Conservation (phyloP, 2,329 filamentous ascomycete genomes). For the Nakataea oryzae region DNA sequence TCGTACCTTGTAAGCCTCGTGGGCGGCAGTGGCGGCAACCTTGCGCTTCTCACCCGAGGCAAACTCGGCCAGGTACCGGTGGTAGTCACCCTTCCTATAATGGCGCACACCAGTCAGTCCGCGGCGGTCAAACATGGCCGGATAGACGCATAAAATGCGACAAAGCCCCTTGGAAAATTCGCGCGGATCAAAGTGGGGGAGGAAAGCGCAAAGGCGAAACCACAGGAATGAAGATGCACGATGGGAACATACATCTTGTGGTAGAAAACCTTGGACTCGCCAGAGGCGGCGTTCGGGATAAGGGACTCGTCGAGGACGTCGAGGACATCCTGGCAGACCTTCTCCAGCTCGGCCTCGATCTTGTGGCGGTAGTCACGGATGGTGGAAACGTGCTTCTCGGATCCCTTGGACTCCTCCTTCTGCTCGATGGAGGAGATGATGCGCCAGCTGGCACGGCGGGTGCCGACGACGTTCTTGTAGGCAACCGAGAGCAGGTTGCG, state of each 20-base stretch:
- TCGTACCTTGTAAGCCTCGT: constrained; percentile 94
- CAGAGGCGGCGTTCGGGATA: constrained; percentile 90
- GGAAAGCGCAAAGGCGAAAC: background rate
- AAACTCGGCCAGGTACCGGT: constrained; percentile 91
- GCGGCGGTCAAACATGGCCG: background rate
- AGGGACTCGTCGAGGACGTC: constrained; percentile 87
- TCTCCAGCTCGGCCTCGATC: constrained; percentile 95
- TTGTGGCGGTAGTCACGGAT: constrained; percentile 97
- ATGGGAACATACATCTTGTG: constrained; percentile 83
- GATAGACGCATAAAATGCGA: no score
- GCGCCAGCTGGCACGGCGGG: constrained; percentile 95
- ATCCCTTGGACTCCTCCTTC: constrained; percentile 99
- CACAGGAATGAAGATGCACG: background rate
- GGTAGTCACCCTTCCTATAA: constrained; percentile 88
- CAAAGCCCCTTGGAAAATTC: no score
- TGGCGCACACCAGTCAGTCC: background rate
- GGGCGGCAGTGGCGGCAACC: constrained; percentile 73
- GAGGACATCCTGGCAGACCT: constrained; percentile 96
- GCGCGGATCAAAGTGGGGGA: background rate
- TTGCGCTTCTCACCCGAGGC: constrained; percentile 88
- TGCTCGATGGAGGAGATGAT: constrained; percentile 99
- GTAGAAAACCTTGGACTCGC: constrained; percentile 99
- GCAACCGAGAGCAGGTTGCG: constrained; percentile 96
- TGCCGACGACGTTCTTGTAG: constrained; percentile 99
- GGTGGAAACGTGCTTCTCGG: constrained; percentile 84